phyloP scores from a whole-genome alignment of 495 filamentous ascomycete species.

The Daldinia bambusicola region DNA sequence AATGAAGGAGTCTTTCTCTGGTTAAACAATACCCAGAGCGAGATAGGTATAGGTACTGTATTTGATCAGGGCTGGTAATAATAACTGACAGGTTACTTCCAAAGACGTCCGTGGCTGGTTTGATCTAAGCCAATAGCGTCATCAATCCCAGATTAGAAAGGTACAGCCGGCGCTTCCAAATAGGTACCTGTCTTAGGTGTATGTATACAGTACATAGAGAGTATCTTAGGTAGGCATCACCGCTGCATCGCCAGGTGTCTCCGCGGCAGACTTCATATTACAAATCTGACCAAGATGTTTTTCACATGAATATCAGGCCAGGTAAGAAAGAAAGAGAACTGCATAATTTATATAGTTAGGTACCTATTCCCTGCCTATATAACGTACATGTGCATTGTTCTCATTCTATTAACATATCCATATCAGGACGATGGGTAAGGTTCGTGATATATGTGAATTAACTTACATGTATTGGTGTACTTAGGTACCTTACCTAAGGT shows the following conservation, averaged over 20 bases:
- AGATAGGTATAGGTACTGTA: no score
- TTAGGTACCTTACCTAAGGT: neutral
- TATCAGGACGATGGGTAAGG: no score
- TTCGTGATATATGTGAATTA: no score
- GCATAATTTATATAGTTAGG: neutral
- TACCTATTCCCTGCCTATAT: neutral
- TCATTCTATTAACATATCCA: neutral
- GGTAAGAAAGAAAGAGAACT: neutral
- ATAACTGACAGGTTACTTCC: slow-evolving; percentile 24
- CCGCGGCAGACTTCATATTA: slow-evolving; percentile 9
- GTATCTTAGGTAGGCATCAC: no score
- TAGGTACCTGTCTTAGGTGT: no score
- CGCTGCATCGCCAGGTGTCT: slow-evolving; percentile 8
- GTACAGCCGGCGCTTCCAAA: slow-evolving; percentile 35
- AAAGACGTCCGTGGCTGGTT: slow-evolving; percentile 23
- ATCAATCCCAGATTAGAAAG: slow-evolving; percentile 12
- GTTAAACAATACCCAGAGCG: no score
- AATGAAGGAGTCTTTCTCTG: no score
- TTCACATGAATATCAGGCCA: neutral
- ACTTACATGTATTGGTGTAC: no score
- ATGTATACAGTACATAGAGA: slow-evolving; percentile 1
- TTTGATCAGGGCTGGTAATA: slow-evolving; percentile 19
- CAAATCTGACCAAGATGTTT: slow-evolving; percentile 13
- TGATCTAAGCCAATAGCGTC: slow-evolving; percentile 26
- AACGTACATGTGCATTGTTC: neutral